Evolutionary conservation across 257 asterid genomes (phyloP), one percentile per base, ranked within the genome.

Genomic region (Jacaranda mimosifolia): DNA sequence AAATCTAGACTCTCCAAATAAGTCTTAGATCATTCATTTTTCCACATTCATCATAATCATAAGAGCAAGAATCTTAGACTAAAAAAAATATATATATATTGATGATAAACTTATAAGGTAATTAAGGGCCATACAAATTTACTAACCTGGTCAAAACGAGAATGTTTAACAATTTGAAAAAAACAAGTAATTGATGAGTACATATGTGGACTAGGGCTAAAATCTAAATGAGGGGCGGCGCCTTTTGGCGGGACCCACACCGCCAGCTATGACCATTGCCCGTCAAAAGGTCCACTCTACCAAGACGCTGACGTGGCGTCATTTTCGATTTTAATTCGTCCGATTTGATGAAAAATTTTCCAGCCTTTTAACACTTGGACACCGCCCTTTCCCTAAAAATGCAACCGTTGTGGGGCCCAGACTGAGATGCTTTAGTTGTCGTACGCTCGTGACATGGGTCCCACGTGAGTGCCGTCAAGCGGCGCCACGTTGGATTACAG

Each of bases 401-500:
- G 75, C 17, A 42, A 15, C 36, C 3, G 36, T 19, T 5, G 72
- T 60, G 84, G 88, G 88, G 13, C 85, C 90, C 82, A 1, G 3
- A 1, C 13, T 10, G 3, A 57, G 72, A 78, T 80, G 78, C 86
- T 82, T 77, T 77, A 80, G 52, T 64, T 72, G 63, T 73, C 63
- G 68, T 42, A 75, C 57, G 13, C 87, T 75, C 81, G 87, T 87
- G 87, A 77, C 7, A 1, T 1, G 81, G 88, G 67, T 2, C 83
- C 89, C 81, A 83, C 79, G 17, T 59, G 58, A 48, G 39, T 69
- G 76, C 69, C 48, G n/a, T n/a, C 71, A 14, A 51, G 60, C 10
- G 40, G 63, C 72, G 81, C 89, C 91, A 87, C 82, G 87, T 73
- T 73, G 88, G 85, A 84, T 82, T 70, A 13, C 43, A 38, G 84